A percentile compares a stretch with the other conserved stretches of the same genome.
Evolutionary conservation across 768 basidiomycete genomes (phyloP).

Genomic region (Panaeolus cyanescens): DNA sequence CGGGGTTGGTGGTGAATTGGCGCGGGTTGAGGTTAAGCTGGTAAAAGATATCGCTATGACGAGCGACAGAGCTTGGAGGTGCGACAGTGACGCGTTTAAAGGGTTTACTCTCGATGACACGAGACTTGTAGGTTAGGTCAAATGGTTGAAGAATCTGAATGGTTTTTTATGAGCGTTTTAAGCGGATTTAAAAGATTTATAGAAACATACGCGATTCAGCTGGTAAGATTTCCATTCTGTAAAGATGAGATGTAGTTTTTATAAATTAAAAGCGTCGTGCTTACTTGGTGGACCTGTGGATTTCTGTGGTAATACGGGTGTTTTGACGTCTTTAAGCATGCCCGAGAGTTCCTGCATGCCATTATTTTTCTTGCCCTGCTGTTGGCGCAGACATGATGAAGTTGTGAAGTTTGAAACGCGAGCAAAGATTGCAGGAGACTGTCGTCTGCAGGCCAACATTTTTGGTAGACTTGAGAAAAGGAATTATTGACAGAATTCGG

Average conservation of each 20-base stretch:
- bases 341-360: not conserved
- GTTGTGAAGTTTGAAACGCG: constrained; percentile 1
- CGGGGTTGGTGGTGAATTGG: constrained; percentile 61
- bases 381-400: not conserved
- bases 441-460: constrained; percentile 5
- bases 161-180: not conserved
- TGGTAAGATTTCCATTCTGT: constrained; percentile 18
- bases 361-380: not conserved
- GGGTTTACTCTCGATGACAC: constrained; percentile 12
- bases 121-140: constrained; percentile 29
- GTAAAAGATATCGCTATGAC: constrained; percentile 65
- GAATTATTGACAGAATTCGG: constrained; percentile 3
- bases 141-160: constrained; percentile 17
- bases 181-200: not conserved
- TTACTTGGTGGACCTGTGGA: not conserved
- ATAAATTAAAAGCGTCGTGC: not conserved
- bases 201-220: constrained; percentile 19
- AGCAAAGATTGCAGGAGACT: not conserved
- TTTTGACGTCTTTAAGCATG: not conserved
- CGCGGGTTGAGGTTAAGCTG: constrained; percentile 76
- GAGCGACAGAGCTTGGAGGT: constrained; percentile 56
- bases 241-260: not conserved
- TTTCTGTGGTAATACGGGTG: not conserved
- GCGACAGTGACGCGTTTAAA: constrained; percentile 47
- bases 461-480: not conserved